Conservation (phyloP, 768 basidiomycete species). For the Leucosporidium yakuticum region DNA sequence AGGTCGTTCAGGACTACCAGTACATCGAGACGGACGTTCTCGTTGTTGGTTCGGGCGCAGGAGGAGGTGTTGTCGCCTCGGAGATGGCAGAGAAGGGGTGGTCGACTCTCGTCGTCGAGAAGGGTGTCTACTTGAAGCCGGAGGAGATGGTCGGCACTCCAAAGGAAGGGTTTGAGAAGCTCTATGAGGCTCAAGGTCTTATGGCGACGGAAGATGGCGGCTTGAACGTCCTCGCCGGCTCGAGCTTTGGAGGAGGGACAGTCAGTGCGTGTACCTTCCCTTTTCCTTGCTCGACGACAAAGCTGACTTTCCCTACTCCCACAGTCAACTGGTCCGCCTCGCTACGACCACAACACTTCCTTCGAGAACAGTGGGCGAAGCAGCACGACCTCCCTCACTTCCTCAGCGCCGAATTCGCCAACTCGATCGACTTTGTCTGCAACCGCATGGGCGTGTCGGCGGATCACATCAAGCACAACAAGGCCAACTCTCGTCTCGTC, state of each 20-base stretch:
- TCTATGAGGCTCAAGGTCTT: slow-evolving; percentile 35
- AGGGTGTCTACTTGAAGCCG: slow-evolving; percentile 34
- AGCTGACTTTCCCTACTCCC: background rate
- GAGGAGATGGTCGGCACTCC: slow-evolving; percentile 27
- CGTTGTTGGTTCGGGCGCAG: slow-evolving; percentile 36
- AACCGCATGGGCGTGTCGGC: slow-evolving; percentile 36
- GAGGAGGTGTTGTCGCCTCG: slow-evolving; percentile 35
- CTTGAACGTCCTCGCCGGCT: slow-evolving; percentile 36
- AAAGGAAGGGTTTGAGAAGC: slow-evolving; percentile 13
- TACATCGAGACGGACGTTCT: slow-evolving; percentile 36
- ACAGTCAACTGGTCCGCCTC: slow-evolving; percentile 41
- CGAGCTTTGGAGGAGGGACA: slow-evolving; percentile 38
- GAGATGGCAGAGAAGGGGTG: slow-evolving; percentile 31
- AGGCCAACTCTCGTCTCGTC: slow-evolving; percentile 28
- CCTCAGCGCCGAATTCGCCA: slow-evolving; percentile 29
- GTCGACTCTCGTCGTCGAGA: slow-evolving; percentile 35
- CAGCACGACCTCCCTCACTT: slow-evolving; percentile 33
- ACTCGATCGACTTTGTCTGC: slow-evolving; percentile 34
- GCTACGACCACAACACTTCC: slow-evolving; percentile 38
- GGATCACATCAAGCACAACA: slow-evolving; percentile 31
- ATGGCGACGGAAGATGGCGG: slow-evolving; percentile 36
- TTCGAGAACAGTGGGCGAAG: slow-evolving; percentile 41
- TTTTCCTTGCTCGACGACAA: too few species aligned
- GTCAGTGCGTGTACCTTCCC: slow-evolving; percentile 14
- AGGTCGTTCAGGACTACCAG: background rate